Percentiles rank a stretch among this genome's conserved stretches.
Conservation (phyloP, 768 basidiomycete species). For the Mycena epipterygia region DNA sequence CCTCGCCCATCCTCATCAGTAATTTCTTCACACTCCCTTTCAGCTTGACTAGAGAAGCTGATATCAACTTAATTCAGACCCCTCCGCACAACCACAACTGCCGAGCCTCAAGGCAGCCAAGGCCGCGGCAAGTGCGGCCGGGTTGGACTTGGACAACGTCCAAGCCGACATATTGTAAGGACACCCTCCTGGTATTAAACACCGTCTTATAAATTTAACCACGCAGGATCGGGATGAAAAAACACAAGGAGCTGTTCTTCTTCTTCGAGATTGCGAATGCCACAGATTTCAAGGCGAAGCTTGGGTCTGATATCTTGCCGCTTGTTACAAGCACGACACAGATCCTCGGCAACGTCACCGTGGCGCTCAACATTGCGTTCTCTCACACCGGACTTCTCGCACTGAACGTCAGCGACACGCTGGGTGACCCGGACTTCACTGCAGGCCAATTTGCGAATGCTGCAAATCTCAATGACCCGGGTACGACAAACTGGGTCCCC, state of each 20-base stretch:
- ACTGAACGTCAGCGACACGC: slow-evolving; percentile 29
- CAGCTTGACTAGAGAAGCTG: neutral
- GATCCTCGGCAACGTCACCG: slow-evolving; percentile 16
- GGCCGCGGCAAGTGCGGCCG: slow-evolving; percentile 26
- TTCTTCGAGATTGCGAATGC: slow-evolving; percentile 40
- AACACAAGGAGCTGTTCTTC: slow-evolving; percentile 40
- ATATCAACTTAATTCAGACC: slow-evolving; percentile 5
- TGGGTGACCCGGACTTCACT: slow-evolving; percentile 29
- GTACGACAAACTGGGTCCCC: slow-evolving; percentile 32
- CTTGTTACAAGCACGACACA: slow-evolving; percentile 36
- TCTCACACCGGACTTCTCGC: slow-evolving; percentile 34
- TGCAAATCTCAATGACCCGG: slow-evolving; percentile 29
- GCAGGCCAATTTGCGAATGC: slow-evolving; percentile 28
- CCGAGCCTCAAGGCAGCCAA: slow-evolving; percentile 17
- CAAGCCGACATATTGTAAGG: slow-evolving; percentile 40
- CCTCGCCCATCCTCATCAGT: slow-evolving; percentile 7
- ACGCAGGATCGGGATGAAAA: slow-evolving; percentile 39
- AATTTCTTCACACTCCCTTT: neutral
- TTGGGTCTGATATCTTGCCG: slow-evolving; percentile 23
- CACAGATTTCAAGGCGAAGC: slow-evolving; percentile 34
- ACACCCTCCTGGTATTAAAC: neutral
- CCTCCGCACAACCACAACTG: slow-evolving; percentile 17
- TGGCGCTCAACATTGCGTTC: slow-evolving; percentile 42
- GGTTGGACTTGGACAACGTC: slow-evolving; percentile 35
- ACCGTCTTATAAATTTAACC: neutral